Evolutionary conservation across 352 stramenopile genomes (phyloP).

Genomic region (Globisporangium emineosum): DNA sequence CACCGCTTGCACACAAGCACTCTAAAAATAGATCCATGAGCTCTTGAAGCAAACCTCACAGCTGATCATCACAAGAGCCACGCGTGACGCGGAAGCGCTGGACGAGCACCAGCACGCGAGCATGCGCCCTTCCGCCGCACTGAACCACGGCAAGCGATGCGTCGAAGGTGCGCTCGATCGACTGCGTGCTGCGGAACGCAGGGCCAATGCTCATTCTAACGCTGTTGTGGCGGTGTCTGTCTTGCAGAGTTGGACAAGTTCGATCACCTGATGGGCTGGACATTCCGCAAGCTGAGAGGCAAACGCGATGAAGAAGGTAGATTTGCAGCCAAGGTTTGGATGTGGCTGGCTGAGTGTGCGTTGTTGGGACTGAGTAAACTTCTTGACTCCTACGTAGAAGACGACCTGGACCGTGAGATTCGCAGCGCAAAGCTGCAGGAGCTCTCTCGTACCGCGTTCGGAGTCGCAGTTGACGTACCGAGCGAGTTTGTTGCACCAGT

Average conservation of each 20-base stretch:
- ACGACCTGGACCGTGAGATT: slow-evolving; percentile 14
- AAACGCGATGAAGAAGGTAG: slow-evolving; percentile 16
- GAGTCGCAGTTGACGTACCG: slow-evolving; percentile 29
- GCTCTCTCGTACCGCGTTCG: slow-evolving; percentile 34
- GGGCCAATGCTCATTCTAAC: neutral
- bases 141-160: slow-evolving; percentile 26
- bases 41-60: neutral
- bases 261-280: slow-evolving; percentile 58
- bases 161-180: slow-evolving; percentile 18
- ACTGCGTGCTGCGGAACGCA: neutral
- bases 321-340: neutral
- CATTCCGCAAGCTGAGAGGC: slow-evolving; percentile 32
- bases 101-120: neutral
- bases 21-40: slow-evolving; percentile 4
- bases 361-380: no score
- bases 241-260: slow-evolving; percentile 52
- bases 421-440: slow-evolving; percentile 22
- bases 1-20: no score
- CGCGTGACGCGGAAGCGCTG: neutral
- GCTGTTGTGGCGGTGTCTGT: neutral
- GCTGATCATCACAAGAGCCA: neutral
- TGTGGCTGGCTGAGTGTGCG: neutral
- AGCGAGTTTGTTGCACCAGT: slow-evolving; percentile 41
- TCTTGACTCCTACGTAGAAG: neutral
- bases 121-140: slow-evolving; percentile 16